Base-by-base conservation (phyloP, 2,329 filamentous ascomycete genomes). In the Paramyrothecium roridum region DNA sequence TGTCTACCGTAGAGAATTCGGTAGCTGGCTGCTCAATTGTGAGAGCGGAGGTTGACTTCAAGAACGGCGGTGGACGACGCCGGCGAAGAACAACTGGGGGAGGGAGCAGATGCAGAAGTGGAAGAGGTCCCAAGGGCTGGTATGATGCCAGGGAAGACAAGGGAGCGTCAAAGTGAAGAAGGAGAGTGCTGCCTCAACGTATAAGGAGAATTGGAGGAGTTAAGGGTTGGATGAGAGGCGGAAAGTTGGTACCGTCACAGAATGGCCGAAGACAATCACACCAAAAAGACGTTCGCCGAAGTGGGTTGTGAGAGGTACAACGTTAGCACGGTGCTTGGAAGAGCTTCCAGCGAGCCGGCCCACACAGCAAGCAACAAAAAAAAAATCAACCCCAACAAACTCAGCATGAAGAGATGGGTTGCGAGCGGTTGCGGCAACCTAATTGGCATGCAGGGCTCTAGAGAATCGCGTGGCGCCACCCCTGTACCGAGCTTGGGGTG, bases 251-350 rank as follows among this genome's bases (percentile, higher is more conserved):
- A n/a, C n/a, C n/a, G n/a, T n/a, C n/a, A 30, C 26, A 30, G 26
- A 30, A 30, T 30, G 4, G 10, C 26, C 26, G 26, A 30, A 10
- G 10, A 10, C 26, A 30, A 30, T 30, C 40, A n/a, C 40, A 45
- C 17, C 40, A 45, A 45, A 45, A 45, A 21, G 20, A 12, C 40
- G 40, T 21, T 21, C 37, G 37, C 7, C 13, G 16, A 19, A 43
- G 37, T 43, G 37, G 37, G 37, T 43, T 22, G 45, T 22, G 50
- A 48, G 54, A 54, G 53, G n/a, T n/a, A n/a, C n/a, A n/a, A n/a
- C n/a, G n/a, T n/a, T n/a, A n/a, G n/a, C n/a, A n/a, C n/a, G n/a
- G n/a, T n/a, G n/a, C n/a, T n/a, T n/a, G n/a, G n/a, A n/a, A n/a
- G 51, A 52, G 37, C 37, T 43, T 30, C 37, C n/a, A 17, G 37